Percentiles rank a stretch among this genome's conserved stretches.
phyloP scores from a whole-genome alignment of 1,284 basidiomycete species.

The Fistulinella staudtii region DNA sequence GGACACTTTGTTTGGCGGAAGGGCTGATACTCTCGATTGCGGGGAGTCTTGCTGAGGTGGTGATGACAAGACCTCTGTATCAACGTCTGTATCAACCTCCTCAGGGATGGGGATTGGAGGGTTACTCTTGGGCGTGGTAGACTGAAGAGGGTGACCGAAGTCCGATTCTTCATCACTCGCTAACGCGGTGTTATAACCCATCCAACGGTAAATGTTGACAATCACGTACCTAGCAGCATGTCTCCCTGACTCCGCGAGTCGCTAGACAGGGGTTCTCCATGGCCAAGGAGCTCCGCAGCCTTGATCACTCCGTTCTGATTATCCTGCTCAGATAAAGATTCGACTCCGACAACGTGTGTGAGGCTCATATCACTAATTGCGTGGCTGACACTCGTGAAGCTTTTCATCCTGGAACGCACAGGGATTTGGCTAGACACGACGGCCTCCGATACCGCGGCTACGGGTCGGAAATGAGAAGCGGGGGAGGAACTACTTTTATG shows the following conservation, averaged over 20 bases:
- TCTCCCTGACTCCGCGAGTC: slow-evolving; percentile 28
- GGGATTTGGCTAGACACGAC: slow-evolving; percentile 41
- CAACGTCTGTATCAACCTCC: slow-evolving; percentile 25
- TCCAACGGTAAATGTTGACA: not conserved
- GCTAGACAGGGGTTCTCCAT: slow-evolving; percentile 23
- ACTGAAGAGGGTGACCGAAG: slow-evolving; percentile 17
- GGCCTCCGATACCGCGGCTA: slow-evolving; percentile 23
- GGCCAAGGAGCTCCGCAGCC: slow-evolving; percentile 26
- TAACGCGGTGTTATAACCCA: slow-evolving; percentile 18
- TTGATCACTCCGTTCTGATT: slow-evolving; percentile 32
- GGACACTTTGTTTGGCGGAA: slow-evolving; percentile 9
- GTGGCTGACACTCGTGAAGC: slow-evolving; percentile 12
- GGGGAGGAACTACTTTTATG: slow-evolving; percentile 19
- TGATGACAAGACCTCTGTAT: slow-evolving; percentile 27
- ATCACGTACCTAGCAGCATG: slow-evolving; percentile 33
- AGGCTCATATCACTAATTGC: slow-evolving; percentile 28
- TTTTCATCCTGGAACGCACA: slow-evolving; percentile 37
- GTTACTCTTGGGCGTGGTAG: slow-evolving; percentile 25
- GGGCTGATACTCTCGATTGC: slow-evolving; percentile 3
- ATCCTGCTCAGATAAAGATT: slow-evolving; percentile 21
- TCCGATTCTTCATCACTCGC: slow-evolving; percentile 39
- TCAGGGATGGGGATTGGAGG: slow-evolving; percentile 12
- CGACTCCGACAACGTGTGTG: slow-evolving; percentile 22
- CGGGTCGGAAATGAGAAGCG: slow-evolving; percentile 23
- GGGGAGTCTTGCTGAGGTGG: slow-evolving; percentile 22